These are phyloP conservation scores for Cornus kousa DNA, from an alignment of 148 eudicot species.

Conservation along the genomic window DNA sequence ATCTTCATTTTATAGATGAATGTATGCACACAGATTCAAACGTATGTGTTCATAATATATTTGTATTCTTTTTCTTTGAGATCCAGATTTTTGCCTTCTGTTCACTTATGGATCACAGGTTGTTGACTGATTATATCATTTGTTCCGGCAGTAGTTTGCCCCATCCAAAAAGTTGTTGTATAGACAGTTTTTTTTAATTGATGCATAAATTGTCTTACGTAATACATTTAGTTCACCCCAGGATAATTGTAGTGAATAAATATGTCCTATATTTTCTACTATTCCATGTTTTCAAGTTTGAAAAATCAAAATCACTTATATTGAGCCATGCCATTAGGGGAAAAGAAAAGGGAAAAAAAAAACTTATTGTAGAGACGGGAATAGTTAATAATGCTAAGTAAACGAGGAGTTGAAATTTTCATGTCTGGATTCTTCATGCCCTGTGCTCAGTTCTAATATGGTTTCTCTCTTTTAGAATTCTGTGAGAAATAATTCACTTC, in stretches of 20 bases:
- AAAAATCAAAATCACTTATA: too few relatives aligned
- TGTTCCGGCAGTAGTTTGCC: too few relatives aligned
- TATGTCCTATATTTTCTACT: neutral
- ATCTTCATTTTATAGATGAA: neutral
- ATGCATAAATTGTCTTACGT: neutral
- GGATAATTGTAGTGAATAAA: neutral
- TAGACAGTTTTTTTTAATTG: too few relatives aligned
- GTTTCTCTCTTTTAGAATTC: slow-evolving; percentile 44
- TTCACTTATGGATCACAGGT: neutral
- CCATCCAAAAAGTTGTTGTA: too few relatives aligned
- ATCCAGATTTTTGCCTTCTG: too few relatives aligned
- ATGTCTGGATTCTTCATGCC: neutral
- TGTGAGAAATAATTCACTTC: slow-evolving; percentile 57
- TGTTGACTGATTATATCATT: neutral
- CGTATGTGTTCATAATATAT: too few relatives aligned
- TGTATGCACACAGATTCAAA: too few relatives aligned
- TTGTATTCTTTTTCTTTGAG: neutral
- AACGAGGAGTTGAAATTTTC: neutral
- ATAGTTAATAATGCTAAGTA: neutral
- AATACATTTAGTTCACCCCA: neutral
- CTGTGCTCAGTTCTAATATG: neutral
- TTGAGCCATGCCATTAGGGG: neutral
- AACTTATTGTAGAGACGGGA: neutral
- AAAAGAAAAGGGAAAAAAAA: neutral
- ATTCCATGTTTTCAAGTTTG: neutral